Evolutionary conservation across 2,329 filamentous ascomycete species (phyloP), one percentile per base, ranked within the genome.

Genomic region (Aspergillus fischeri): DNA sequence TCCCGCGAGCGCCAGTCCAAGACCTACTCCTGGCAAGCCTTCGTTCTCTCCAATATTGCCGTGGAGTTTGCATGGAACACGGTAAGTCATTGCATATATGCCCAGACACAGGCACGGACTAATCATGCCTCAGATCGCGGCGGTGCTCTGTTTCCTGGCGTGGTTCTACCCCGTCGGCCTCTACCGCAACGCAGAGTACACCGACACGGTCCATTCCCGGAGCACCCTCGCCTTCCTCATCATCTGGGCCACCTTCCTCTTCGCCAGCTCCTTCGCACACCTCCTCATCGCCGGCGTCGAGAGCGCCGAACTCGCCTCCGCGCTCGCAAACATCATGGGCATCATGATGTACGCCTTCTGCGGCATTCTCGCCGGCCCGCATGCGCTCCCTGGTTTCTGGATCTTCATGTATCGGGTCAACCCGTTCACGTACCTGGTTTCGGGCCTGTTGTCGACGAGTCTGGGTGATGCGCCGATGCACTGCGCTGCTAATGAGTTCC

Each of bases 21-120:
- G 65, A 80, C 85, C 0, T 91, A 91, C 73, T 87, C 84, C 0
- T 91, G 88, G 88, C 81, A 83, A 60, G 85, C 65, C 0, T 91
- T 91, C 73, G 80, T 91, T 65, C 73, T 87, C 7, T 81, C 85
- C 66, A 89, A 89, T 67, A 81, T 91, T 52, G 50, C 87, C 1
- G 86, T 88, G 44, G 88, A 91, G 67, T 76, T 90, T 1, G 86
- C 86, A 0, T 91, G 80, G 71, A 77, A 82, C 44, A 77, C 56
- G 2, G 38, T 47, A 47, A 47, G 44, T 10, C 6, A 1, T 25
- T 14, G 4, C 44, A 20, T 4, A 20, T n/a, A 44, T 44, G n/a
- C 28, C 9, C n/a, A 44, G 41, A 10, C 6, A 21, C n/a, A 44
- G n/a, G 1, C 6, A 10, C 9, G 2, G 17, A 44, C 41, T 44